Conservation (phyloP, 208 protist species). For the Trypanosoma mega region DNA sequence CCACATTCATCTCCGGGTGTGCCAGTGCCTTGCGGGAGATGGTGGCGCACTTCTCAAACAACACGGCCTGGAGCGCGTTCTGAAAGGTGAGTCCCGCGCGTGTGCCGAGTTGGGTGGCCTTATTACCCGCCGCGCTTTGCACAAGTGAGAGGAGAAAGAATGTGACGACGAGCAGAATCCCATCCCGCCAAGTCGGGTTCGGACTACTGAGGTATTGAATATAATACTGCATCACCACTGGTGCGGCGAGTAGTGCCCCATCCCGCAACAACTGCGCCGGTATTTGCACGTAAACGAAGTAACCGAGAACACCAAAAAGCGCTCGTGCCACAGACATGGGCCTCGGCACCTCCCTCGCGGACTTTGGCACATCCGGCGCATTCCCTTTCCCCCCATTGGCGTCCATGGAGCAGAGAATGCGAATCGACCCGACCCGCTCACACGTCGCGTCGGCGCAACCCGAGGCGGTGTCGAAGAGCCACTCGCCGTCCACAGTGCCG, state of each 20-base stretch:
- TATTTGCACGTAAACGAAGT: constrained; percentile 34
- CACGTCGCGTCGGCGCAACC: constrained; percentile 41
- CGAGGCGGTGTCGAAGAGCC: constrained; percentile 46
- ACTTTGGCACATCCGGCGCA: constrained; percentile 11
- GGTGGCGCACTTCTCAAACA: constrained; percentile 80
- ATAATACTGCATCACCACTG: constrained; percentile 58
- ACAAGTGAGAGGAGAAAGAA: constrained; percentile 47
- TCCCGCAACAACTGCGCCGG: constrained; percentile 50
- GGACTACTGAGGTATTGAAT: constrained; percentile 14
- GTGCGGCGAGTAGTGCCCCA: constrained; percentile 42
- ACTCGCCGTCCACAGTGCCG: constrained; percentile 61
- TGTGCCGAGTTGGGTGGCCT: constrained; percentile 52
- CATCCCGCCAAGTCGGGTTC: constrained; percentile 28
- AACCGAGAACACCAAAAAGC: constrained; percentile 34
- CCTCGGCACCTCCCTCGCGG: constrained; percentile 5
- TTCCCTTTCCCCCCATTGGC: constrained; percentile 10
- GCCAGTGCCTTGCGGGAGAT: constrained; percentile 35
- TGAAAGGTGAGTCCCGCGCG: constrained; percentile 47
- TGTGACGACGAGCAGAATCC: constrained; percentile 35
- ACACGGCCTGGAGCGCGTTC: constrained; percentile 50
- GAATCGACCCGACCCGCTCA: constrained; percentile 42
- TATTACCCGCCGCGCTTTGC: constrained; percentile 44
- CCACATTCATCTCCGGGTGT: constrained; percentile 72
- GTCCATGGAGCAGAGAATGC: constrained; percentile 13
- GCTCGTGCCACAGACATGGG: constrained; percentile 36